Conservation (phyloP, 768 basidiomycete genomes). For the Amanita pseudoporphyria region DNA sequence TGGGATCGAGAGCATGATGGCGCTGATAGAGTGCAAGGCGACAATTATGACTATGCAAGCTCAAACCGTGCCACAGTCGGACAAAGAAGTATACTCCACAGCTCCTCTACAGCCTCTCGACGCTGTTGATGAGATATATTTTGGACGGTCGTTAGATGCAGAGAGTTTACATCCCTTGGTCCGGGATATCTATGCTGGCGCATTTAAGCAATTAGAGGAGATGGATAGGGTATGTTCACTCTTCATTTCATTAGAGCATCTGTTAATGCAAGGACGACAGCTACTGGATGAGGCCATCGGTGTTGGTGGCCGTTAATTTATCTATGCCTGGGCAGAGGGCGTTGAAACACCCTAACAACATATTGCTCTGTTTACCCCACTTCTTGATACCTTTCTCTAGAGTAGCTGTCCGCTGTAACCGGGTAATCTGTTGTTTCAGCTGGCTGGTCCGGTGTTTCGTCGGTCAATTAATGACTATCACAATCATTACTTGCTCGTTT, state of each 20-base stretch:
- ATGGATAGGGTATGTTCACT: constrained; percentile 55
- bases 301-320: background rate
- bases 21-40: constrained; percentile 68
- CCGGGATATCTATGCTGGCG: constrained; percentile 58
- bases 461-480: background rate
- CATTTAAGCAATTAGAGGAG: constrained; percentile 68
- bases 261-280: background rate
- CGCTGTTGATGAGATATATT: constrained; percentile 64
- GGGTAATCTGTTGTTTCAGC: background rate
- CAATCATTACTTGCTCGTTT: background rate
- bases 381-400: background rate
- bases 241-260: background rate
- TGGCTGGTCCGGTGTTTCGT: background rate
- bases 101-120: constrained; percentile 28
- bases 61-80: constrained; percentile 13
- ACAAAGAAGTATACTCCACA: constrained; percentile 11
- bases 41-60: constrained; percentile 11
- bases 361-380: background rate
- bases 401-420: background rate
- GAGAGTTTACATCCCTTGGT: constrained; percentile 61
- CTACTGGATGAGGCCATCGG: constrained; percentile 3
- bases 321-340: background rate
- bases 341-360: background rate
- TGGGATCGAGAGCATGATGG: constrained; percentile 80
- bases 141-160: constrained; percentile 54